Percentiles rank a stretch among this genome's conserved stretches.
These are phyloP conservation scores for Leptographium galeiforme DNA, from an alignment of 2,329 filamentous ascomycete genomes.

Conservation along the genomic window DNA sequence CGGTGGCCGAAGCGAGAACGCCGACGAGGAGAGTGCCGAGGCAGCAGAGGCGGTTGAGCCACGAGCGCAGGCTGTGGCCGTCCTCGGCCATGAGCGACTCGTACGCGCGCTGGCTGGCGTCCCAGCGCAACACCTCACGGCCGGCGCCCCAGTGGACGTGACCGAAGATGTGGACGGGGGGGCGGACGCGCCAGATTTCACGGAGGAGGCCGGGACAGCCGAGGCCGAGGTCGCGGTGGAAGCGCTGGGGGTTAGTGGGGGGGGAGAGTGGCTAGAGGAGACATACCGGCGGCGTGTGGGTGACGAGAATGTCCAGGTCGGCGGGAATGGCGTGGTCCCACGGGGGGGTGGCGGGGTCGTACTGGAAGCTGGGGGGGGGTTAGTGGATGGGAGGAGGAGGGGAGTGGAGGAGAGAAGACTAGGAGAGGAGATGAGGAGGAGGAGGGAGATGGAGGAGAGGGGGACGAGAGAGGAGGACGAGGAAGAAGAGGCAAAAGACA, in stretches of 20 bases:
- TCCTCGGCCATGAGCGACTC: conserved; percentile 42
- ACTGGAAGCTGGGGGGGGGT: conserved; percentile 48
- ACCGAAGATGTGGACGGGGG: conserved; percentile 68
- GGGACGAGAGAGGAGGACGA: not conserved
- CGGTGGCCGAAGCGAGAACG: conserved; percentile 19
- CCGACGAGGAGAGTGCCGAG: conserved; percentile 34
- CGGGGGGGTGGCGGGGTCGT: conserved; percentile 48
- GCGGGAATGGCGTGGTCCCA: conserved; percentile 60
- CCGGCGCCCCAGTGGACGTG: conserved; percentile 72
- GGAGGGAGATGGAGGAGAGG: not conserved
- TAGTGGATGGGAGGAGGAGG: not conserved
- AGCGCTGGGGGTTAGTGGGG: conserved; percentile 26
- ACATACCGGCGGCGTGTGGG: conserved; percentile 59
- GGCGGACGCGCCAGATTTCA: conserved; percentile 63
- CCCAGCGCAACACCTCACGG: conserved; percentile 57
- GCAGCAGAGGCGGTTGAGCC: conserved; percentile 26
- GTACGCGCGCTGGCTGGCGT: conserved; percentile 57
- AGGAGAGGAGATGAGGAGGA: not conserved
- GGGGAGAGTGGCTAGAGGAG: not conserved
- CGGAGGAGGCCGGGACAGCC: conserved; percentile 58
- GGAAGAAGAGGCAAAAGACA: not conserved
- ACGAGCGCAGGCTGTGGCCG: conserved; percentile 15
- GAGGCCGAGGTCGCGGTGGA: conserved; percentile 55
- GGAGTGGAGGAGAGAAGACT: not conserved
- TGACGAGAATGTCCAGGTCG: conserved; percentile 66